Percentiles rank a stretch among this genome's conserved stretches.
These are phyloP conservation scores for Paraphoma sp. DNA, from an alignment of 2,329 filamentous ascomycete genomes.

Conservation along the genomic window DNA sequence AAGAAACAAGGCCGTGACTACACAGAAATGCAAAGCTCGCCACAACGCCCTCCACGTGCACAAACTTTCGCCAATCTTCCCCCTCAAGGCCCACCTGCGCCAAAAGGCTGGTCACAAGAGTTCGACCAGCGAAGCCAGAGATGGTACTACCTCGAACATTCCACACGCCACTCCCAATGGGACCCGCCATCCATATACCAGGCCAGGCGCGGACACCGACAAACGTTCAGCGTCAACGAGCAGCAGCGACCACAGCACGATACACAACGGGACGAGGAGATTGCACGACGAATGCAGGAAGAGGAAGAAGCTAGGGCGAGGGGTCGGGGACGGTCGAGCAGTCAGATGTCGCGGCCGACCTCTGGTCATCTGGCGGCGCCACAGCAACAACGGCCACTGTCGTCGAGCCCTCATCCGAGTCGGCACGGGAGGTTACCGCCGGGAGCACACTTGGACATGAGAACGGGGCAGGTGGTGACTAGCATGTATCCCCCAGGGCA, in stretches of 20 bases:
- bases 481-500: constrained; percentile 22
- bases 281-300: constrained; percentile 5
- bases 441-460: constrained; percentile 20
- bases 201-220: neutral
- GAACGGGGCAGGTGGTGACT: constrained; percentile 17
- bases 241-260: constrained; percentile 4
- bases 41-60: constrained; percentile 4
- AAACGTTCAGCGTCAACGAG: constrained; percentile 2
- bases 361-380: neutral
- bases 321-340: constrained; percentile 2
- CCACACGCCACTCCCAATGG: constrained; percentile 68
- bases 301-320: constrained; percentile 4
- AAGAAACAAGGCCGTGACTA: constrained; percentile 7
- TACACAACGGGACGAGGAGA: neutral
- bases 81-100: constrained; percentile 51
- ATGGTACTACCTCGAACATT: constrained; percentile 69
- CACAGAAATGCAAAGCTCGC: constrained; percentile 4
- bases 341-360: constrained; percentile 8
- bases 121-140: constrained; percentile 66
- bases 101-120: constrained; percentile 64
- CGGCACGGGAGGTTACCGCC: constrained; percentile 14
- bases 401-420: constrained; percentile 6
- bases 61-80: constrained; percentile 15
- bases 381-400: neutral
- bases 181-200: constrained; percentile 46